Conservation (phyloP, 2,329 filamentous ascomycete genomes). For the Alternaria conjuncta region DNA sequence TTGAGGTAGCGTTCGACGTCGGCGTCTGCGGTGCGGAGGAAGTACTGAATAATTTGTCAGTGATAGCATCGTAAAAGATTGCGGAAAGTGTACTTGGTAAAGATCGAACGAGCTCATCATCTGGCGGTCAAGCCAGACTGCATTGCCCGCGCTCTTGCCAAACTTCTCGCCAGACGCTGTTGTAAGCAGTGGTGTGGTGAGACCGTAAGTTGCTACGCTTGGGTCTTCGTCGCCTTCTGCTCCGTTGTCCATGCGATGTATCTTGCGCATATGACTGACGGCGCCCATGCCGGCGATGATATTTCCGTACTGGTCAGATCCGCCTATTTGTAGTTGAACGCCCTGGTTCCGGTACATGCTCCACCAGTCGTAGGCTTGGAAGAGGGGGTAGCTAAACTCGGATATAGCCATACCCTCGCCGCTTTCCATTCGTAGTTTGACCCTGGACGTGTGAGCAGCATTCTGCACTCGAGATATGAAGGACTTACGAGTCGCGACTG, state of each 20-base stretch:
- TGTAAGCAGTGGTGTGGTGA: constrained; percentile 89
- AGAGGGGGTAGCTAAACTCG: constrained; percentile 90
- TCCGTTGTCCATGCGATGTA: constrained; percentile 18
- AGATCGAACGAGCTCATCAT: constrained; percentile 85
- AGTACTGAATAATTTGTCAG: constrained; percentile 65
- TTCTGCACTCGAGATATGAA: constrained; percentile 23
- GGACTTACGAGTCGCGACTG: constrained; percentile 78
- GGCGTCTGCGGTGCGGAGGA: constrained; percentile 79
- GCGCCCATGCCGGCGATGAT: constrained; percentile 89
- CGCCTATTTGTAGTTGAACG: constrained; percentile 87
- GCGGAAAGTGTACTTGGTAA: constrained; percentile 65
- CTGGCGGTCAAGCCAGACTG: constrained; percentile 85
- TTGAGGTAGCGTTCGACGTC: constrained; percentile 84
- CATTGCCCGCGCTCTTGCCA: constrained; percentile 93
- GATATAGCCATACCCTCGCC: constrained; percentile 93
- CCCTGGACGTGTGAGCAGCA: constrained; percentile 54
- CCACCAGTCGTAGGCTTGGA: constrained; percentile 98
- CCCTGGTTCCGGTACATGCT: constrained; percentile 73
- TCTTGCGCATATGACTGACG: constrained; percentile 73
- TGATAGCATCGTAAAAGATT: not conserved
- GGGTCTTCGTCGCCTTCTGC: constrained; percentile 41
- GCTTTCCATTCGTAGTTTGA: constrained; percentile 81
- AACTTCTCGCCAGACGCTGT: constrained; percentile 88
- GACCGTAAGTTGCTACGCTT: constrained; percentile 69
- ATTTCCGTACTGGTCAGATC: constrained; percentile 95